phyloP scores from a whole-genome alignment of 768 basidiomycete species.

The Boletus rubropictus region DNA sequence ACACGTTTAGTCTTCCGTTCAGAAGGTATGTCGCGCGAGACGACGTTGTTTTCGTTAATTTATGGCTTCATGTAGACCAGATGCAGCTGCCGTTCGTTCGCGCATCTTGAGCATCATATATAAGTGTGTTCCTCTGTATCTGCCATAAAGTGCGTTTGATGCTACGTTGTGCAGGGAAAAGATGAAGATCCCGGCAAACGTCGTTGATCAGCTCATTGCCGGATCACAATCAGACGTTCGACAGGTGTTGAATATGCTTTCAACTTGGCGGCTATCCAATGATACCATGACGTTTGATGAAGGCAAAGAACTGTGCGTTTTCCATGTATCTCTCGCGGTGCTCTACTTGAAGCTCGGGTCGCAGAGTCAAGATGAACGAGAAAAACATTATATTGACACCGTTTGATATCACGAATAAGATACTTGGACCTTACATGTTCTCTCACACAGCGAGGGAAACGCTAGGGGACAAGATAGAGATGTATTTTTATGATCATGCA shows the following conservation, averaged over 20 bases:
- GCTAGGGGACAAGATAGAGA: slow-evolving; percentile 86
- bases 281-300: slow-evolving; percentile 85
- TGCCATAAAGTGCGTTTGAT: background rate
- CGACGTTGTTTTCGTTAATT: background rate
- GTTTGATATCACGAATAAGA: slow-evolving; percentile 84
- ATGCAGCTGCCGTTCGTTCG: slow-evolving; percentile 70
- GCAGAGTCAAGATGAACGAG: slow-evolving; percentile 82
- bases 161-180: slow-evolving; percentile 58
- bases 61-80: slow-evolving; percentile 51
- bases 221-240: slow-evolving; percentile 95
- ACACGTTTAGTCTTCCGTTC: slow-evolving; percentile 74
- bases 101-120: slow-evolving; percentile 82
- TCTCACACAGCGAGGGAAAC: slow-evolving; percentile 75
- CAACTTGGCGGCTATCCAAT: slow-evolving; percentile 90
- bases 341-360: slow-evolving; percentile 2
- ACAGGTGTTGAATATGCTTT: slow-evolving; percentile 96
- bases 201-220: slow-evolving; percentile 83
- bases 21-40: slow-evolving; percentile 47
- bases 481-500: slow-evolving; percentile 94
- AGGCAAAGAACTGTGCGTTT: slow-evolving; percentile 78
- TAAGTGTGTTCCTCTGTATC: slow-evolving; percentile 54
- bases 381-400: slow-evolving; percentile 89
- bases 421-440: slow-evolving; percentile 90
- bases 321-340: background rate
- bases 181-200: slow-evolving; percentile 86